Conservation (phyloP, 495 filamentous ascomycete genomes). For the Aspergillus carlsbadensis region DNA sequence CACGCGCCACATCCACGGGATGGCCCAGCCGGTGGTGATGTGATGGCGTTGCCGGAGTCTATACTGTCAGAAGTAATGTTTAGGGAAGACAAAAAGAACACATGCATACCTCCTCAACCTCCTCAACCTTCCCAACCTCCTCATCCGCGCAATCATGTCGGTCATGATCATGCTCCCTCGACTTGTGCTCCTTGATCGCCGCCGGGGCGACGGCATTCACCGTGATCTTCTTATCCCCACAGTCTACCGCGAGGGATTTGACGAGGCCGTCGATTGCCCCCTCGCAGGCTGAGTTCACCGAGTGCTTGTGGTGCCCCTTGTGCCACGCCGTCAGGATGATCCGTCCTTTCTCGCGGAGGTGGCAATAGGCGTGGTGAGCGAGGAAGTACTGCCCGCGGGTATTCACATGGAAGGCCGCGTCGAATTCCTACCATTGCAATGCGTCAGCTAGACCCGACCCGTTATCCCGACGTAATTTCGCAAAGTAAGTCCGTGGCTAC, state of each 20-base stretch:
- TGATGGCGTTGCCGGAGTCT: neutral
- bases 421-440: constrained; percentile 50
- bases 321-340: constrained; percentile 59
- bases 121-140: constrained; percentile 1
- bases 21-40: constrained; percentile 55
- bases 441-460: neutral
- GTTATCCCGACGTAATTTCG: too few relatives aligned
- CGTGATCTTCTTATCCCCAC: constrained; percentile 69
- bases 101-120: constrained; percentile 1
- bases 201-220: constrained; percentile 76
- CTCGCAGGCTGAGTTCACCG: constrained; percentile 75
- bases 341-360: constrained; percentile 64
- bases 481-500: neutral
- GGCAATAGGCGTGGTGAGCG: constrained; percentile 69
- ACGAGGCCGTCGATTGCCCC: constrained; percentile 78
- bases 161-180: constrained; percentile 62
- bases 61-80: neutral
- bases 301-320: constrained; percentile 62
- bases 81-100: neutral
- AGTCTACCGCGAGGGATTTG: constrained; percentile 71
- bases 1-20: constrained; percentile 58
- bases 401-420: constrained; percentile 75
- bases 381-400: constrained; percentile 82
- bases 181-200: constrained; percentile 81
- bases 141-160: neutral